Evolutionary conservation across 139 green algal species (phyloP).

Genomic region (Chlorella sp.): DNA sequence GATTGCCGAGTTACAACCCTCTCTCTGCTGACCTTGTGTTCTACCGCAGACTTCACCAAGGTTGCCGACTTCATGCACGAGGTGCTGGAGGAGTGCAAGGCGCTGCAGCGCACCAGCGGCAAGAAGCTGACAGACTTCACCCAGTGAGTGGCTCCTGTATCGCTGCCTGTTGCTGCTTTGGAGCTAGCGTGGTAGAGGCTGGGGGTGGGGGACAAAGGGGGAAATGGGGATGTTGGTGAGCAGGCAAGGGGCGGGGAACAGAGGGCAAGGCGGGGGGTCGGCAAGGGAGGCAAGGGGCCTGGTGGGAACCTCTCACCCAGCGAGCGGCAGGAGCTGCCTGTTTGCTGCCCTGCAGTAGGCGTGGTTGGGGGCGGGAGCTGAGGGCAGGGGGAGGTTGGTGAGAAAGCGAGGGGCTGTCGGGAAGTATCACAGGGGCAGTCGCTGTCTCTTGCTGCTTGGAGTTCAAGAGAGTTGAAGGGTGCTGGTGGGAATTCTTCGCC

Average conservation of each 20-base stretch:
- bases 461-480: too few relatives aligned
- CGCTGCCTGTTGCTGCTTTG: neutral
- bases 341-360: neutral
- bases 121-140: slow-evolving; percentile 92
- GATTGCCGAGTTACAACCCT: too few relatives aligned
- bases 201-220: neutral
- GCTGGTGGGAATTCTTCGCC: too few relatives aligned
- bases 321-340: neutral
- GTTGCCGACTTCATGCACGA: slow-evolving; percentile 81
- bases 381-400: too few relatives aligned
- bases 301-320: too few relatives aligned
- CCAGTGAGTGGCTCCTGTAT: slow-evolving; percentile 28
- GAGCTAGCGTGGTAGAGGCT: neutral
- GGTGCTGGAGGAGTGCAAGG: slow-evolving; percentile 73
- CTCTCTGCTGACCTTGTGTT: neutral
- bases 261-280: too few relatives aligned
- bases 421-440: too few relatives aligned
- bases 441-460: too few relatives aligned
- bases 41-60: slow-evolving; percentile 68
- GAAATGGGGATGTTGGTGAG: too few relatives aligned
- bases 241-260: too few relatives aligned
- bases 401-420: too few relatives aligned
- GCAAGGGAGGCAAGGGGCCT: too few relatives aligned
- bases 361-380: neutral
- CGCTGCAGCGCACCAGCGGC: slow-evolving; percentile 80